These are phyloP conservation scores for Alloascoidea africana DNA, from an alignment of 805 yeast species.

Conservation along the genomic window DNA sequence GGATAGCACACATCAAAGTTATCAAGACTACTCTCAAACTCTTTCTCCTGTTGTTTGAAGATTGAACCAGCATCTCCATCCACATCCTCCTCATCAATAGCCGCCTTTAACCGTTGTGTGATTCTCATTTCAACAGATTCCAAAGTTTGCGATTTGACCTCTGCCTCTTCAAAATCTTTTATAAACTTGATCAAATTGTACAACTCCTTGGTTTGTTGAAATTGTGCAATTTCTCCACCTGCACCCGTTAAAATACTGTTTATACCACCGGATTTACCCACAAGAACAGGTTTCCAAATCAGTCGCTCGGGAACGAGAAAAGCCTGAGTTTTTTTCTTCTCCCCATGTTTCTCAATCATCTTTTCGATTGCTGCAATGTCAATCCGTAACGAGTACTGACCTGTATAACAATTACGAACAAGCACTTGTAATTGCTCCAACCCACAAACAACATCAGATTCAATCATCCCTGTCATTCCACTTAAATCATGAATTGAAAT, in stretches of 20 bases:
- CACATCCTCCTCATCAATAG: neutral
- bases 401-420: conserved; percentile 26
- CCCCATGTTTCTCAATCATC: conserved; percentile 33
- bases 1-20: neutral
- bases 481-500: conserved; percentile 46
- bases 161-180: neutral
- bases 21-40: no score
- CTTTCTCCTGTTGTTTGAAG: no score
- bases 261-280: conserved; percentile 79
- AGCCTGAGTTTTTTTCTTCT: conserved; percentile 30
- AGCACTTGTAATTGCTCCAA: conserved; percentile 63
- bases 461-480: conserved; percentile 67
- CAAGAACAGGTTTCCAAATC: conserved; percentile 72
- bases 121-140: neutral
- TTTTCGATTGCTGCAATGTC: conserved; percentile 27
- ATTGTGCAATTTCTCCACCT: neutral
- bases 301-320: conserved; percentile 34
- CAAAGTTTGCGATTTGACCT: neutral
- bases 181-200: no score
- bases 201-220: neutral
- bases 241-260: conserved; percentile 20
- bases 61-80: neutral
- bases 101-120: no score
- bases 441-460: conserved; percentile 78
- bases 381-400: conserved; percentile 36